Base-by-base conservation (phyloP, 768 basidiomycete genomes). In the Auriculariales sp. region DNA sequence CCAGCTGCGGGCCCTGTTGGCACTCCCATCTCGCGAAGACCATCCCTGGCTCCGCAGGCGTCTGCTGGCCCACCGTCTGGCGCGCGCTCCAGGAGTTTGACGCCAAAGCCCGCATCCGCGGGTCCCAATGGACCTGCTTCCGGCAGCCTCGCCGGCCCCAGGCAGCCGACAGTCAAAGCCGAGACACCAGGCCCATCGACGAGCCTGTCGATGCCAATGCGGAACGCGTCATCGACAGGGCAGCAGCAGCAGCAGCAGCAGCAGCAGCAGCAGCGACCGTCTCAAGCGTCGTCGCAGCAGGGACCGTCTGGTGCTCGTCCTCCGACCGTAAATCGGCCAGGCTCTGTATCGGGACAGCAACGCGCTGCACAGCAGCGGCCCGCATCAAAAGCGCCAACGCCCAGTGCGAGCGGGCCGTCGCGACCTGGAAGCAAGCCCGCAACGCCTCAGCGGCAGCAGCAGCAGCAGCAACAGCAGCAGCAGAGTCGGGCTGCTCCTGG, bases 21-120 rank as follows among this genome's bases (percentile, higher is more conserved):
- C 28, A 3, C 75, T 80, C 1, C 83, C 85, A 64, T 83, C 82
- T 34, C 68, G 78, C 49, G 83, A 85, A 62, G 83, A 85, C 65
- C 70, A 75, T 44, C 39, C 27, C 22, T 44, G 81, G 70, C 82
- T 83, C 45, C 57, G 81, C 74, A 25, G 3, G 14, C 36, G 52
- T 28, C 2, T 47, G 27, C 29, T 6, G n/a, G 11, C 4, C 28
- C 4, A 25, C 30, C 39, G 24, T 22, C 31, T 36, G 25, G 42
- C 3, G 3, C 9, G 6, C 27, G 39, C 25, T 36, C 34, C 28
- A 25, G 32, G 30, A n/a, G 28, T 27, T 28, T 25, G 5, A 39
- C 30, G 14, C 49, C 36, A 6, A 29, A 28, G 34, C 19, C 29
- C 28, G 12, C 28, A 31, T 27, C 47, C n/a, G n/a, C n/a, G n/a